Base-by-base conservation (phyloP, 1,284 basidiomycete genomes). In the Erythrobasidium hasegawianum region DNA sequence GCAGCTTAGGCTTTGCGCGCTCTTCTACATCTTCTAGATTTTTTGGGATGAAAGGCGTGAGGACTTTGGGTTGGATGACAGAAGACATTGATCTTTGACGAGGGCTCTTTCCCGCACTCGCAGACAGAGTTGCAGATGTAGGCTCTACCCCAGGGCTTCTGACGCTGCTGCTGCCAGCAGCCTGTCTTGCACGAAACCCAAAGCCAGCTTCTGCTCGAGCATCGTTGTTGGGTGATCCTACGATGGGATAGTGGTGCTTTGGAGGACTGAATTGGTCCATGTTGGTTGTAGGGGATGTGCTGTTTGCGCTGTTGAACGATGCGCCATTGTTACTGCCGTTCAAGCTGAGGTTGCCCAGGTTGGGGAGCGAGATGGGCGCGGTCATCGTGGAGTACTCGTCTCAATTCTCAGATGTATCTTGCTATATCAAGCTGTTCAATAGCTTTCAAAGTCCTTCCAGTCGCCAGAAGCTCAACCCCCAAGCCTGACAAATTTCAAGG, bases 171-270 rank as follows among this genome's bases (percentile, higher is more conserved):
- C 29, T 29, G 10, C 52, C 52, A 38, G 20, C 16, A 14, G 14
- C n/a, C 22, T 29, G 43, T 16, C 47, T 38, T 26, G 3, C 27
- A 5, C 20, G 3, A 9, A 26, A n/a, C 8, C 18, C 50, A 20
- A 53, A 24, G 8, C 50, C 50, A 57, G 24, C 13, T 18, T 38
- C 27, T 18, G 45, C n/a, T 29, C 50, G 29, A 40, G 57, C n/a
- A 14, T 53, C 50, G 33, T 33, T 33, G 8, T 27, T 38, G 18
- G 64, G 57, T 2, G 64, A 59, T 1, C 49, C 50, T 1, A 56
- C 57, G 64, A 67, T 54, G 49, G 64, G 57, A 40, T 67, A 67
- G 57, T 67, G 57, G 39, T 67, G 64, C 9, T 47, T 49, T 29
- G 64, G 64, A n/a, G 64, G 64, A 9, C 33, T 43, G 56, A 65